phyloP scores from a whole-genome alignment of 2,329 filamentous ascomycete species.

The Penicillium sumatraense region DNA sequence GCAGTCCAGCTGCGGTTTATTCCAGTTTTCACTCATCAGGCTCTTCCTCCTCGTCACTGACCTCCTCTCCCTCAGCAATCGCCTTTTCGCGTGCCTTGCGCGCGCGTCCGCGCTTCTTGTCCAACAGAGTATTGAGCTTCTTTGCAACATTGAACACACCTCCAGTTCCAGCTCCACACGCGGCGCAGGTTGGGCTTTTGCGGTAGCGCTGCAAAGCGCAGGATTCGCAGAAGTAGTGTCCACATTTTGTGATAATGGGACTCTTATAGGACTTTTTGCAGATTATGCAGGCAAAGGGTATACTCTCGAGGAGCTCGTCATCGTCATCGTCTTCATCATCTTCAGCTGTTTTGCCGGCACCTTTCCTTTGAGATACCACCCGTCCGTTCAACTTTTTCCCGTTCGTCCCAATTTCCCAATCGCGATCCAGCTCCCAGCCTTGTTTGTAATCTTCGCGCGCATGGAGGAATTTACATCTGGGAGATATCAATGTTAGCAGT shows the following conservation, averaged over 20 bases:
- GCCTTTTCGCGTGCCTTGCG: conserved; percentile 58
- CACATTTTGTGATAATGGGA: conserved; percentile 86
- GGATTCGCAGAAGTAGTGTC: conserved; percentile 92
- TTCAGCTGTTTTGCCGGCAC: conserved; percentile 51
- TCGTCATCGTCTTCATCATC: conserved; percentile 64
- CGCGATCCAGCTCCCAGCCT: conserved; percentile 92
- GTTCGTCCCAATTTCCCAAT: conserved; percentile 86
- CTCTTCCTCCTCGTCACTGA: conserved; percentile 50
- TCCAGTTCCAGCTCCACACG: conserved; percentile 81
- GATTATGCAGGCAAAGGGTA: conserved; percentile 88
- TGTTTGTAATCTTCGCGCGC: conserved; percentile 72
- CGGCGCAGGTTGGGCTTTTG: conserved; percentile 83
- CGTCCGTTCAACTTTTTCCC: conserved; percentile 52
- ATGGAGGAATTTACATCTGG: conserved; percentile 70
- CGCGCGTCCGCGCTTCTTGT: conserved; percentile 66
- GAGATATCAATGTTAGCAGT: neutral
- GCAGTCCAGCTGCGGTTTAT: conserved; percentile 17
- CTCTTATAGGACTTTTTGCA: conserved; percentile 78
- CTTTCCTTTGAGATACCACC: conserved; percentile 52
- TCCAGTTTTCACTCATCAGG: conserved; percentile 12
- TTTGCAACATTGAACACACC: conserved; percentile 91
- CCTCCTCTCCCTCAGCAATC: conserved; percentile 58
- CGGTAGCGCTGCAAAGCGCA: conserved; percentile 87
- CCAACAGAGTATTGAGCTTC: conserved; percentile 77
- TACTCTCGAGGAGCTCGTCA: conserved; percentile 75